Conservation (phyloP, 495 filamentous ascomycete species). For the Wilcoxina mikolae region DNA sequence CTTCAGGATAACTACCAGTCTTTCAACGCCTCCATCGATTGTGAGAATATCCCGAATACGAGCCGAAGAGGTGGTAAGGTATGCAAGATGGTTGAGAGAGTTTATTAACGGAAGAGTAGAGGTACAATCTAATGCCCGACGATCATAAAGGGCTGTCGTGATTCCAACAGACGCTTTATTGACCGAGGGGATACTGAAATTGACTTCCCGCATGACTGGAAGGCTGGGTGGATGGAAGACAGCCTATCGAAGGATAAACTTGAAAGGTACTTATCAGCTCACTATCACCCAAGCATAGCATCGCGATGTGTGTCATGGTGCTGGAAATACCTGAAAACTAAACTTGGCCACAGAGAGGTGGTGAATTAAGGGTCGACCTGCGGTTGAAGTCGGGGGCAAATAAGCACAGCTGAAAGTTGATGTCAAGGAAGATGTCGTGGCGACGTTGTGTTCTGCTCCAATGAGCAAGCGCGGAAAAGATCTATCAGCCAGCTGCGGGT, state of each 20-base stretch:
- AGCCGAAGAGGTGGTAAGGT: slow-evolving; percentile 95
- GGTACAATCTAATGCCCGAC: slow-evolving; percentile 91
- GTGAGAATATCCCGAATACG: slow-evolving; percentile 95
- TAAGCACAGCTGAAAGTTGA: not conserved
- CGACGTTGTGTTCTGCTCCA: not conserved
- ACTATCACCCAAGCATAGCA: not conserved
- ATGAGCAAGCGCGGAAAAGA: not conserved
- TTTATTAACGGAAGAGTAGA: slow-evolving; percentile 95
- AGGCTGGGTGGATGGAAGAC: not conserved
- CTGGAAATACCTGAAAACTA: too few relatives aligned
- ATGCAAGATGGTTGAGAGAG: slow-evolving; percentile 93
- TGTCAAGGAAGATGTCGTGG: not conserved
- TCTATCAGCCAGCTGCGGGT: not conserved
- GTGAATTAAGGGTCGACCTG: too few relatives aligned
- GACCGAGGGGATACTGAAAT: slow-evolving; percentile 98
- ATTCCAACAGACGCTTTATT: slow-evolving; percentile 99
- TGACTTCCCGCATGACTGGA: slow-evolving; percentile 86
- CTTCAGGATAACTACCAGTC: slow-evolving; percentile 93
- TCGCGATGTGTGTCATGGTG: not conserved
- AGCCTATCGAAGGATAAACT: not conserved
- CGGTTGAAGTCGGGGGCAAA: too few relatives aligned
- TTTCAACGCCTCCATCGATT: slow-evolving; percentile 93
- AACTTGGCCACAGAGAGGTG: too few relatives aligned
- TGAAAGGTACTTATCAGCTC: not conserved
- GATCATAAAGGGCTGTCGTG: slow-evolving; percentile 94